Conservation (phyloP, 2,329 filamentous ascomycete species). For the Penicillium sp. region DNA sequence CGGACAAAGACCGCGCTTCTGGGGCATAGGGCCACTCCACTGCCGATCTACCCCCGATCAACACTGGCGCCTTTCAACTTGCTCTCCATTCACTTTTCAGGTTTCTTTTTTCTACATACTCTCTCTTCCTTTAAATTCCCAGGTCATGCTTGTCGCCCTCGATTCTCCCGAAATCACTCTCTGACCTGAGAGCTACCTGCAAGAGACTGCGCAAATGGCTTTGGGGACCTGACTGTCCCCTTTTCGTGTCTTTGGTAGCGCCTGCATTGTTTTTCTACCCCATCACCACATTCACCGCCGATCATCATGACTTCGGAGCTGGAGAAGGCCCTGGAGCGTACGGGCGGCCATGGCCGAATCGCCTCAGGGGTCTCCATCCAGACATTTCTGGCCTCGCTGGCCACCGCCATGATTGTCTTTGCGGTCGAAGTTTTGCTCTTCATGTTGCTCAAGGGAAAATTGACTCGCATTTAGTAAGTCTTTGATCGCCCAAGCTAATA, state of each 20-base stretch:
- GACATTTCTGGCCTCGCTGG: slow-evolving; percentile 69
- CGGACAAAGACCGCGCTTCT: slow-evolving; percentile 7
- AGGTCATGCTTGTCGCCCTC: not conserved
- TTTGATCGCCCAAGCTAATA: not conserved
- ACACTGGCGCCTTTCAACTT: slow-evolving; percentile 20
- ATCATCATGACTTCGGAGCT: slow-evolving; percentile 33
- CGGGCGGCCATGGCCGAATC: slow-evolving; percentile 40
- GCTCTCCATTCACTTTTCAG: slow-evolving; percentile 7
- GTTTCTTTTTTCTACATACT: slow-evolving; percentile 3
- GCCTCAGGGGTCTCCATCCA: slow-evolving; percentile 42
- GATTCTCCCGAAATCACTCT: not conserved
- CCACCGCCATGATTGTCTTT: slow-evolving; percentile 66
- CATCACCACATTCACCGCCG: slow-evolving; percentile 8
- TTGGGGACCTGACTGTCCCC: not conserved
- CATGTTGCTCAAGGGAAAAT: slow-evolving; percentile 73
- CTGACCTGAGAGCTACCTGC: not conserved
- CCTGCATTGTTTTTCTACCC: slow-evolving; percentile 1
- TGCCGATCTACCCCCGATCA: slow-evolving; percentile 9
- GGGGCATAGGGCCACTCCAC: slow-evolving; percentile 14
- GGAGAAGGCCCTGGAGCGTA: slow-evolving; percentile 40
- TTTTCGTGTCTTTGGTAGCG: not conserved
- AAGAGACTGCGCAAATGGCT: not conserved
- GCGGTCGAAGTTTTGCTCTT: slow-evolving; percentile 70
- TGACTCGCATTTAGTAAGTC: slow-evolving; percentile 80
- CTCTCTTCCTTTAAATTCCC: slow-evolving; percentile 1